Evolutionary conservation across 2,329 filamentous ascomycete genomes (phyloP), one percentile per base, ranked within the genome.

Genomic region (Ceratocystis alfenasii): DNA sequence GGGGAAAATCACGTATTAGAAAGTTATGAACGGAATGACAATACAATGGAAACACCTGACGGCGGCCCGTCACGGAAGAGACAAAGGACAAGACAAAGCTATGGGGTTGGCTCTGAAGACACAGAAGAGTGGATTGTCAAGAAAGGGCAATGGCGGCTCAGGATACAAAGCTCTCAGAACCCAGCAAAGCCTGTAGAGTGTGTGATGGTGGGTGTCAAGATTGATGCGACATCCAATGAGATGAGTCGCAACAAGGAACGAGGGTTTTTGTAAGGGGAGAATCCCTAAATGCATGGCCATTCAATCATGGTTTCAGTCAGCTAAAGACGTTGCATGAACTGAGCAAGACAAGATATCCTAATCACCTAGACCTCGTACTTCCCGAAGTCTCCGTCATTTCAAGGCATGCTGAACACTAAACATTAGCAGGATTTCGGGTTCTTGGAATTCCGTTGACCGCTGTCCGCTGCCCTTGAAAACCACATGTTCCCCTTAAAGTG

Each of bases 161-260:
- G 83, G 53, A 83, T 95, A 33, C 85, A 87, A 71, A 74, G 74
- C 15, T 73, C 75, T 2, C 22, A 46, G 7, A 75, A 71, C 66
- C 78, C 75, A 62, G 79, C 80, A 62, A 83, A 80, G 71, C 78
- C 77, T 46, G 78, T 78, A 66, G 87, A 93, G 75, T 87, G 89
- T 67, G 80, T 90, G 25, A 79, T 95, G 62, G 80, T 88, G 17
- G 88, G 85, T 0, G 88, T 92, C 44, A 90, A 89, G 74, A 73
- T 95, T 30, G 88, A 95, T 70, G 87, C 86, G 0, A 82, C 85
- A 70, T 87, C 81, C 64, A 81, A 79, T 6, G 84, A 93, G 74
- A 78, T 79, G 68, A 80, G 80, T 10, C 81, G 89, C 69, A 95
- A 95, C 76, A 76, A 75, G 62, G 74, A 78, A 63, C 81, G 88